Evolutionary conservation across 371 early-diverging fungal species (phyloP), one percentile per base, ranked within the genome.

Genomic region (Lichtheimia ramosa): DNA sequence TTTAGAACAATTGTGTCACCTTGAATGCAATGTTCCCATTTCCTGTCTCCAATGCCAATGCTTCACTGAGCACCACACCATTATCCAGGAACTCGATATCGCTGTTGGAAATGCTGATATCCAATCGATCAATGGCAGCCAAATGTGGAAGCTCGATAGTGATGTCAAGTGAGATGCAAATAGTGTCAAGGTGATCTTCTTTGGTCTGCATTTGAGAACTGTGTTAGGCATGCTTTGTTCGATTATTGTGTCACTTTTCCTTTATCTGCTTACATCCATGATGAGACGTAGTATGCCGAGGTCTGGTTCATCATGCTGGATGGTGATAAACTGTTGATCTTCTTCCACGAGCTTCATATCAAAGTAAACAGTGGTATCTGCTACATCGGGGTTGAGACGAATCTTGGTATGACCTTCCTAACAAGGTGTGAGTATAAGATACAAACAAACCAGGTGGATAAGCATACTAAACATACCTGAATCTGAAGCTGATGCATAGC

Each of bases 121-220:
- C 46, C 46, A 46, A 46, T 46, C n/a, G 18, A 21, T 46, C 46
- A 46, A 46, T n/a, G 18, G 46, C 46, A 46, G n/a, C 46, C 18
- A 46, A 21, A 8, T n/a, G 18, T 0, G 46, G 46, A n/a, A 21
- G n/a, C 16, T 46, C 46, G 10, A 46, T 16, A 1, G 46, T 46
- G 18, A 46, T 18, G 21, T 46, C 18, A n/a, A 46, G n/a, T 2
- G n/a, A 16, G 46, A 46, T 46, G 46, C 46, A 46, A 18, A 46
- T n/a, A 46, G 7, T 21, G 21, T 46, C 46, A 6, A 46, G 46
- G 46, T 16, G 46, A n/a, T 46, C 46, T 21, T 46, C 10, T 6
- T 46, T 46, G 46, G 46, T 21, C 46, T 46, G 16, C n/a, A 46
- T 16, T 18, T 16, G n/a, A n/a, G 10, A n/a, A 46, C 10, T 34